Conservation (phyloP, 163 green algal species). For the Volvox carteri region DNA sequence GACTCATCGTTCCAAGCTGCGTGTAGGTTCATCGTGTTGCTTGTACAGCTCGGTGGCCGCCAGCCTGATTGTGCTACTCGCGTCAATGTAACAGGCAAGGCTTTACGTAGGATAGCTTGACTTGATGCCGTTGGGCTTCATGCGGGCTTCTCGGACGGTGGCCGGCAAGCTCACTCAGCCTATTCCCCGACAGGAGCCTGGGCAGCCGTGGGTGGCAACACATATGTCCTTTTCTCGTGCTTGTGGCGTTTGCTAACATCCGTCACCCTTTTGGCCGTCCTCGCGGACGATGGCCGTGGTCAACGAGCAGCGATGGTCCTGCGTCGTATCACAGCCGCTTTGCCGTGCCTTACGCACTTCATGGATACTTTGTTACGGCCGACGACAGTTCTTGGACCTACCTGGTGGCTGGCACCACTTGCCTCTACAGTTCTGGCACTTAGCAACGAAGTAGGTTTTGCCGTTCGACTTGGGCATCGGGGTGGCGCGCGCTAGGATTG, state of each 20-base stretch:
- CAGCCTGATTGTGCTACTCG: not conserved
- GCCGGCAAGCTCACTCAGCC: not conserved
- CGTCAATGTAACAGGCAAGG: not conserved
- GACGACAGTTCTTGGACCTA: not conserved
- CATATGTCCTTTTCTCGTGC: not conserved
- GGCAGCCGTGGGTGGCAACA: not conserved
- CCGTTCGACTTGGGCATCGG: no score
- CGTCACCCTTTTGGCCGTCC: not conserved
- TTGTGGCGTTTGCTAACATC: not conserved
- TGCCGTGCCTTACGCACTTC: constrained; percentile 3
- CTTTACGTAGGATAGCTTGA: not conserved
- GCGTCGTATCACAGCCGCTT: not conserved
- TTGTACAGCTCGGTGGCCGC: not conserved
- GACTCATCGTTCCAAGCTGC: not conserved
- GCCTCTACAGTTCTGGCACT: not conserved
- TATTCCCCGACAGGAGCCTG: not conserved
- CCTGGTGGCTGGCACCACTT: constrained; percentile 11
- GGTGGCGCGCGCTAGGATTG: no score
- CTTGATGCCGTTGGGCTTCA: not conserved
- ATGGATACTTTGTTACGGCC: not conserved
- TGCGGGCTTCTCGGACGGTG: not conserved
- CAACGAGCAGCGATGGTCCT: not conserved
- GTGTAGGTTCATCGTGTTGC: not conserved
- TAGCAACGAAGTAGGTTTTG: not conserved
- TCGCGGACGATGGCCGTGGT: not conserved